phyloP scores from a whole-genome alignment of 2,329 filamentous ascomycete genomes.

The Trichoderma cornu-damae region DNA sequence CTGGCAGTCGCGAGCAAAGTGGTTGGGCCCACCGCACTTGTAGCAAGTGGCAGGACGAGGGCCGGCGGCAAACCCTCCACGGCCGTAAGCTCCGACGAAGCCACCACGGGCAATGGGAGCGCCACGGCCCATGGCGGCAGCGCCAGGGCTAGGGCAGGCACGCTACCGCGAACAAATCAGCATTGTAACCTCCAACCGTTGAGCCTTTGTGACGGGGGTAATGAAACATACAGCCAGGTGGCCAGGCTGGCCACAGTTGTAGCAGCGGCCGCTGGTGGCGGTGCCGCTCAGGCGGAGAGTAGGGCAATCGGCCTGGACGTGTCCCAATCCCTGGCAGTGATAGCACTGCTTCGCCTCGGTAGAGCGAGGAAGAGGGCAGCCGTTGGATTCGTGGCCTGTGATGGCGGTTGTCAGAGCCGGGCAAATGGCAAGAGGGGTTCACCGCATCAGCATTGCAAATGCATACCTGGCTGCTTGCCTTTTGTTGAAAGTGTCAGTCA shows the following conservation, averaged over 20 bases:
- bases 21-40: conserved; percentile 83
- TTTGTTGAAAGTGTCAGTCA: conserved; percentile 24
- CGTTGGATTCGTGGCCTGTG: conserved; percentile 87
- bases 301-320: conserved; percentile 98
- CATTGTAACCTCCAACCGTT: no score
- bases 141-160: conserved; percentile 73
- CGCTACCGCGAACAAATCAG: conserved; percentile 45
- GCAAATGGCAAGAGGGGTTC: neutral
- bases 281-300: conserved; percentile 86
- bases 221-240: conserved; percentile 73
- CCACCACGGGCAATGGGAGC: conserved; percentile 65
- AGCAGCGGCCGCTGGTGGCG: conserved; percentile 81
- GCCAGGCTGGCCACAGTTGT: conserved; percentile 89
- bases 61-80: conserved; percentile 69
- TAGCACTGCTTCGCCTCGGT: conserved; percentile 99
- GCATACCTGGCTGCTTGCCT: conserved; percentile 74
- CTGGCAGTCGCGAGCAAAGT: conserved; percentile 97
- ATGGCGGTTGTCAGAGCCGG: conserved; percentile 2
- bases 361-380: conserved; percentile 91
- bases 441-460: neutral
- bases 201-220: neutral
- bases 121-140: conserved; percentile 57
- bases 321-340: conserved; percentile 96
- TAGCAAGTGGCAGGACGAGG: conserved; percentile 67
- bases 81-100: conserved; percentile 57